A percentile compares a stretch with the other conserved stretches of the same genome.
These are phyloP conservation scores for Musa balbisiana DNA, from an alignment of 202 grass and related monocot genomes.

Conservation along the genomic window DNA sequence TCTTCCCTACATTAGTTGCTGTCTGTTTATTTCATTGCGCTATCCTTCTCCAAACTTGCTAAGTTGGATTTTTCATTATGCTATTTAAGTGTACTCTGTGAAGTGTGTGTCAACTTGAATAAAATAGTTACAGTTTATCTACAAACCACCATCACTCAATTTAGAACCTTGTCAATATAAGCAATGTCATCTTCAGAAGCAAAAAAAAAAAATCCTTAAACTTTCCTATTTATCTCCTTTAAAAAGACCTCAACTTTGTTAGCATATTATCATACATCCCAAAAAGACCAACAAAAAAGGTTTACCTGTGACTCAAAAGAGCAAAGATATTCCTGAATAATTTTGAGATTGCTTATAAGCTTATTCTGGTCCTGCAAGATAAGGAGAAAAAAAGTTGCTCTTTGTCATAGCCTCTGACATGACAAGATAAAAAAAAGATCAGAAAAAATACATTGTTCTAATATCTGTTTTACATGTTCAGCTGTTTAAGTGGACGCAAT, in stretches of 20 bases:
- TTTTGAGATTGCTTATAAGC: slow-evolving; percentile 85
- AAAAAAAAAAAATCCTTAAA: too few species aligned
- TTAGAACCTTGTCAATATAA: background rate
- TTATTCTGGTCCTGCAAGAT: slow-evolving; percentile 64
- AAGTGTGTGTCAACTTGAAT: background rate
- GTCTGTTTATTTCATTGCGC: background rate
- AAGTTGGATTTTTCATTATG: background rate
- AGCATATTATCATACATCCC: background rate
- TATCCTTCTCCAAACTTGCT: background rate
- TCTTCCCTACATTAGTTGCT: background rate
- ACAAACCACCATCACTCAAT: background rate
- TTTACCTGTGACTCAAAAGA: slow-evolving; percentile 84
- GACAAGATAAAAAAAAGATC: background rate
- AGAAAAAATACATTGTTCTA: too few species aligned
- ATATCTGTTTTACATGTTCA: too few species aligned
- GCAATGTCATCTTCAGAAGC: background rate
- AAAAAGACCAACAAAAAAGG: slow-evolving; percentile 20
- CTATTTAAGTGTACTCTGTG: background rate
- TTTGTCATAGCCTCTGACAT: slow-evolving; percentile 4
- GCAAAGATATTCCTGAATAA: slow-evolving; percentile 97
- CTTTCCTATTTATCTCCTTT: background rate
- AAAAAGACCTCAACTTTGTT: background rate
- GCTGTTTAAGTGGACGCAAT: too few species aligned
- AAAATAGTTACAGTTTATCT: background rate
- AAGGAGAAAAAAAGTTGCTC: slow-evolving; percentile 18